Evolutionary conservation across 805 yeast species (phyloP), one percentile per base, ranked within the genome.

Genomic region (Yarrowia sp.): DNA sequence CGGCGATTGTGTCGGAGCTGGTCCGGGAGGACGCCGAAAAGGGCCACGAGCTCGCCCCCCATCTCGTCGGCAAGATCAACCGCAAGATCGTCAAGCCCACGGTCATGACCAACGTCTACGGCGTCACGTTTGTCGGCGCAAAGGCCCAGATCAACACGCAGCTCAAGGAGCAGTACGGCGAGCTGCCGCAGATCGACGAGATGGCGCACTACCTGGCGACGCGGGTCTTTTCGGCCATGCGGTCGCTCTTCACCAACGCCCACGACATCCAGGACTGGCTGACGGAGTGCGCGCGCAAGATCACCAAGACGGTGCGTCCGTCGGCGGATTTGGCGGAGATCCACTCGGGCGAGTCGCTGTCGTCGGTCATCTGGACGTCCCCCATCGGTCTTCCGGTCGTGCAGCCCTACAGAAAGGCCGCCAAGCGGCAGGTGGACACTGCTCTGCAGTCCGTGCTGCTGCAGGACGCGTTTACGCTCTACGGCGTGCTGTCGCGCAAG

Each of bases 31-130:
- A 87, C 63, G 71, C 73, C 2, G 61, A 58, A 3, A 55, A 61
- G 6, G 72, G 72, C 10, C 24, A 59, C 36, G 66, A 58, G 5
- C 65, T 68, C 25, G 80, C 80, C 4, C 49, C 70, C n/a, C 72
- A 76, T 32, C 74, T 88, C 39, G 77, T 80, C 62, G 88, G 85
- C 58, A 81, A 84, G 64, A 82, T 93, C 63, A 81, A 86, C 18
- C 82, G 99, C 68, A 93, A 93, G 71, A 86, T 94, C 47, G 97
- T 94, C 35, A 93, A 93, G 71, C 99, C 93, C 72, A 90, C 99
- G 0, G 98, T 93, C 24, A 93, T 93, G 99, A 93, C 99, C 0
- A 92, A 91, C 69, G 99, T 93, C 35, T 93, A 93, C 71, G 99
- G 99, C 69, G 99, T 93, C 12, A 93, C 99, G 0, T 90, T 82